phyloP scores from a whole-genome alignment of 805 yeast species.

The Ogataea polymorpha region DNA sequence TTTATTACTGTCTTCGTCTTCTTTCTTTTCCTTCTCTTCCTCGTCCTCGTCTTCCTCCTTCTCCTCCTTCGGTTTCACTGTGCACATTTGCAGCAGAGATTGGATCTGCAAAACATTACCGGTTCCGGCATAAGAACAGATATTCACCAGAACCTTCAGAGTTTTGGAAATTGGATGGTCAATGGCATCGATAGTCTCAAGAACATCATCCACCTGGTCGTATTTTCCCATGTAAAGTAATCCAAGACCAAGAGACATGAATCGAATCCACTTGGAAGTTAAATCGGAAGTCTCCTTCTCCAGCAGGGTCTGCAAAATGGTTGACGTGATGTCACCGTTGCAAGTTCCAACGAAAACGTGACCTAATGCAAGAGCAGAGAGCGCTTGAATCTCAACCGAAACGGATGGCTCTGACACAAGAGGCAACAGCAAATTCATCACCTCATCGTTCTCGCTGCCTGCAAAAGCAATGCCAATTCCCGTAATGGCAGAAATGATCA shows the following conservation, averaged over 20 bases:
- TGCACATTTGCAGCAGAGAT: conserved; percentile 82
- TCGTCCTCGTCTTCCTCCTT: conserved; percentile 60
- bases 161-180: conserved; percentile 92
- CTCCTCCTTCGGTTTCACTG: conserved; percentile 61
- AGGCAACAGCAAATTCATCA: conserved; percentile 74
- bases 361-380: conserved; percentile 90
- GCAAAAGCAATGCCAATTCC: conserved; percentile 95
- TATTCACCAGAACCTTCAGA: conserved; percentile 82
- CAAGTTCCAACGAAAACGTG: conserved; percentile 95
- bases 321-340: conserved; percentile 90
- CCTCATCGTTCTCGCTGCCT: conserved; percentile 85
- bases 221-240: conserved; percentile 89
- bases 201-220: conserved; percentile 89
- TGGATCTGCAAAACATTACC: conserved; percentile 96
- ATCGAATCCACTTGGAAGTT: conserved; percentile 81
- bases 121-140: conserved; percentile 95
- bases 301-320: conserved; percentile 83
- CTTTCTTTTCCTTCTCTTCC: conserved; percentile 31
- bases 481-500: conserved; percentile 77
- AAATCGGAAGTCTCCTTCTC: conserved; percentile 80
- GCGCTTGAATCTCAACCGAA: conserved; percentile 73
- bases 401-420: conserved; percentile 72
- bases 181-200: conserved; percentile 91
- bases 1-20: conserved; percentile 22
- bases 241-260: conserved; percentile 90